Conservation (phyloP, 31 red algal genomes). For the Asparagopsis taxiformis region DNA sequence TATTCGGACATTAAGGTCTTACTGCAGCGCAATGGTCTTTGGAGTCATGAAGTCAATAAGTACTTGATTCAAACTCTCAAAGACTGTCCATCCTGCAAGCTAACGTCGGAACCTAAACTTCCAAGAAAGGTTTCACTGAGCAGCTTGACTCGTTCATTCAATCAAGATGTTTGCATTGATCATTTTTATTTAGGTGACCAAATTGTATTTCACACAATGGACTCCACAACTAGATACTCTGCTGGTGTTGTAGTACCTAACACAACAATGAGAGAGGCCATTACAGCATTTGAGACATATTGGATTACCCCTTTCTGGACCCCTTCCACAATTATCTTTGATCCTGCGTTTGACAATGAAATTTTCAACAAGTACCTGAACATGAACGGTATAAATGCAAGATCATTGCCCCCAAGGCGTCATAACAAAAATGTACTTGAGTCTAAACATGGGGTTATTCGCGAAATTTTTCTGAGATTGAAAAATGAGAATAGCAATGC, state of each 20-base stretch:
- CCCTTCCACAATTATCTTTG: neutral
- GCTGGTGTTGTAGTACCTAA: neutral
- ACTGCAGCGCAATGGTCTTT: too few species aligned
- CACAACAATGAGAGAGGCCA: constrained; percentile 8
- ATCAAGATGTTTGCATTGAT: constrained; percentile 16
- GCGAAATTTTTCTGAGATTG: too few species aligned
- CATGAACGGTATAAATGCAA: constrained; percentile 5
- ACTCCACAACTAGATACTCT: constrained; percentile 15
- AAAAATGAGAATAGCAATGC: too few species aligned
- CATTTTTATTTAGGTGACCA: constrained; percentile 7
- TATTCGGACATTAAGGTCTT: too few species aligned
- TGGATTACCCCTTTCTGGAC: constrained; percentile 26
- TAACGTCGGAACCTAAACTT: neutral
- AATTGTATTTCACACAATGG: constrained; percentile 21
- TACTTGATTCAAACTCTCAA: neutral
- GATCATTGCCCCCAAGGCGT: too few species aligned
- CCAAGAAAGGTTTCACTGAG: constrained; percentile 17
- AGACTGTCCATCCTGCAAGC: neutral
- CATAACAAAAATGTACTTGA: too few species aligned
- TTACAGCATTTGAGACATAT: constrained; percentile 8
- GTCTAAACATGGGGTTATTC: too few species aligned
- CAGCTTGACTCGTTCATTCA: constrained; percentile 12
- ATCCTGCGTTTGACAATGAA: constrained; percentile 20
- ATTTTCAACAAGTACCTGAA: neutral
- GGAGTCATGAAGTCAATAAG: constrained; percentile 8